Evolutionary conservation across 2,329 filamentous ascomycete genomes (phyloP).

Genomic region (Ascochyta lentis): DNA sequence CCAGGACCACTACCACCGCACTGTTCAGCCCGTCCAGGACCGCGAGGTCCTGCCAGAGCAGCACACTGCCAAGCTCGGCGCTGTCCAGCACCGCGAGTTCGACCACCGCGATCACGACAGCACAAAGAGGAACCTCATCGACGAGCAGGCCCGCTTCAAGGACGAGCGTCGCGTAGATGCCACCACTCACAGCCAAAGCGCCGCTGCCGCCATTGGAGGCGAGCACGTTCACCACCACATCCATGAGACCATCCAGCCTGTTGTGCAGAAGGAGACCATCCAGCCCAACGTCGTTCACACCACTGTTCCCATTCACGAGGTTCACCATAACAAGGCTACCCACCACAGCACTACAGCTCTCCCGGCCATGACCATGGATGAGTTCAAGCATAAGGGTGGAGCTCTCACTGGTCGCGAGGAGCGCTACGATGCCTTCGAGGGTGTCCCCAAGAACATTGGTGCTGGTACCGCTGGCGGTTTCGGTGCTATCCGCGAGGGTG

Average conservation of each 20-base stretch:
- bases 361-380: slow-evolving; percentile 68
- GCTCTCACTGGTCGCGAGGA: slow-evolving; percentile 61
- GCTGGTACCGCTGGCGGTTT: slow-evolving; percentile 31
- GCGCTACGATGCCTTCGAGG: slow-evolving; percentile 66
- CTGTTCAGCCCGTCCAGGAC: slow-evolving; percentile 68
- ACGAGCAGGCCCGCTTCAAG: slow-evolving; percentile 63
- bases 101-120: slow-evolving; percentile 64
- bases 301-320: slow-evolving; percentile 74
- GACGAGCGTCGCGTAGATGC: slow-evolving; percentile 57
- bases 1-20: slow-evolving; percentile 75
- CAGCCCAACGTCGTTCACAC: slow-evolving; percentile 74
- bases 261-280: slow-evolving; percentile 73
- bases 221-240: slow-evolving; percentile 72
- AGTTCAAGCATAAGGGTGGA: slow-evolving; percentile 67
- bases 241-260: slow-evolving; percentile 73
- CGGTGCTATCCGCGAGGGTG: slow-evolving; percentile 21
- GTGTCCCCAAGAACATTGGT: slow-evolving; percentile 63
- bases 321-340: slow-evolving; percentile 70
- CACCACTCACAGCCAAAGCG: slow-evolving; percentile 57
- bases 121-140: slow-evolving; percentile 37
- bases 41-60: slow-evolving; percentile 66
- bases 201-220: slow-evolving; percentile 60
- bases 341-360: slow-evolving; percentile 71
- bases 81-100: slow-evolving; percentile 66
- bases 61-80: slow-evolving; percentile 65